Percentiles rank a stretch among this genome's conserved stretches.
Conservation (phyloP, 805 yeast genomes). For the Yamadazyma laniorum region DNA sequence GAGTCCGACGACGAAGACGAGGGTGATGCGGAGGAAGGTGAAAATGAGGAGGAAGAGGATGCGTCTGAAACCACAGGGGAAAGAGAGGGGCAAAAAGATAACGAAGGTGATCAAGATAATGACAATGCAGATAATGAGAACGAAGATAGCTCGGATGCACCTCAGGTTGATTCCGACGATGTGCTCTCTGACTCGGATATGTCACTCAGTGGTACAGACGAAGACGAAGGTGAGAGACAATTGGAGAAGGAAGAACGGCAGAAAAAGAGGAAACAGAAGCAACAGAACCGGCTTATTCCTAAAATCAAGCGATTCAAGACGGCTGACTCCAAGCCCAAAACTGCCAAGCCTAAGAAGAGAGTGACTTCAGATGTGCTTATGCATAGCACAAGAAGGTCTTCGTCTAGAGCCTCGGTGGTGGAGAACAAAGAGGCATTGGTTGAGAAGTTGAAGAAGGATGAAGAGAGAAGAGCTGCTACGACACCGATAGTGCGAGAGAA, state of each 20-base stretch:
- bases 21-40: slow-evolving; percentile 17
- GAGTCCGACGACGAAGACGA: slow-evolving; percentile 26
- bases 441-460: slow-evolving; percentile 66
- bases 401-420: slow-evolving; percentile 75
- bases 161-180: slow-evolving; percentile 41
- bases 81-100: slow-evolving; percentile 20
- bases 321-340: slow-evolving; percentile 18
- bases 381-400: slow-evolving; percentile 58
- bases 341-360: slow-evolving; percentile 30
- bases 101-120: slow-evolving; percentile 17
- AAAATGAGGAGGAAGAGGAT: slow-evolving; percentile 15
- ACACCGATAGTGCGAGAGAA: slow-evolving; percentile 41
- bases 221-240: slow-evolving; percentile 69
- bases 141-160: slow-evolving; percentile 14
- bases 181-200: slow-evolving; percentile 57
- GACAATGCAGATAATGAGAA: slow-evolving; percentile 12
- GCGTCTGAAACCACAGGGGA: slow-evolving; percentile 16
- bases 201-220: slow-evolving; percentile 52
- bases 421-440: slow-evolving; percentile 75
- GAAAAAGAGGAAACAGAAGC: slow-evolving; percentile 28
- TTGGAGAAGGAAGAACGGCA: slow-evolving; percentile 45
- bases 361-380: slow-evolving; percentile 51
- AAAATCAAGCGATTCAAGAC: slow-evolving; percentile 32
- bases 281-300: slow-evolving; percentile 23
- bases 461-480: slow-evolving; percentile 52